These are phyloP conservation scores for Rhodamnia argentea DNA, from an alignment of 345 rosid genomes.

Conservation along the genomic window DNA sequence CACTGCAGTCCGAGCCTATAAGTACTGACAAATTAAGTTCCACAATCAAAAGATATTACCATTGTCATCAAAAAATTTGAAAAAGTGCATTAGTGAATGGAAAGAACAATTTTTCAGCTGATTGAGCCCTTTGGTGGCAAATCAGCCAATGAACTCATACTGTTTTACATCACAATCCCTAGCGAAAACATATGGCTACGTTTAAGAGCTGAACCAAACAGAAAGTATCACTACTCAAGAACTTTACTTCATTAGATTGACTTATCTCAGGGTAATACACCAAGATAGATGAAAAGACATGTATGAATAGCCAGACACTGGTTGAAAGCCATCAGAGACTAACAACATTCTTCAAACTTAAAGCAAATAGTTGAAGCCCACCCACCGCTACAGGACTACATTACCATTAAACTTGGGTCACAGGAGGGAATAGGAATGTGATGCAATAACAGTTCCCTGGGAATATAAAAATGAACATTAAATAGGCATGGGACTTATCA, in stretches of 20 bases:
- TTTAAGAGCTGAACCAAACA: neutral
- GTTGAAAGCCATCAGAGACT: neutral
- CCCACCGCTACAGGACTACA: neutral
- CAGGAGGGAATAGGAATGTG: neutral
- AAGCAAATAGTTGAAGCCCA: neutral
- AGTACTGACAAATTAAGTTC: neutral
- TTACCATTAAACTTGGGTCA: neutral
- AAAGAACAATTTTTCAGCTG: neutral
- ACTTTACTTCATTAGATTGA: neutral
- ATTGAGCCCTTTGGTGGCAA: neutral
- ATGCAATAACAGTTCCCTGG: neutral
- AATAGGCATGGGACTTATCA: neutral
- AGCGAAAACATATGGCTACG: neutral
- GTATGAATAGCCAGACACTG: neutral
- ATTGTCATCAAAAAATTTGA: neutral
- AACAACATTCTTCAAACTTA: neutral
- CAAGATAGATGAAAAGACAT: neutral
- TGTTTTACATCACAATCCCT: neutral
- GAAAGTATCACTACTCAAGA: neutral
- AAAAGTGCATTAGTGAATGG: neutral
- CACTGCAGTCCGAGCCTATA: neutral
- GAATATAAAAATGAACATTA: neutral
- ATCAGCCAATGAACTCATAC: neutral
- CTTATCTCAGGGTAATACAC: neutral
- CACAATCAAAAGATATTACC: neutral